A percentile compares a stretch with the other conserved stretches of the same genome.
These are phyloP conservation scores for Plasmodium gonderi DNA, from an alignment of 169 alveolate genomes.

Conservation along the genomic window DNA sequence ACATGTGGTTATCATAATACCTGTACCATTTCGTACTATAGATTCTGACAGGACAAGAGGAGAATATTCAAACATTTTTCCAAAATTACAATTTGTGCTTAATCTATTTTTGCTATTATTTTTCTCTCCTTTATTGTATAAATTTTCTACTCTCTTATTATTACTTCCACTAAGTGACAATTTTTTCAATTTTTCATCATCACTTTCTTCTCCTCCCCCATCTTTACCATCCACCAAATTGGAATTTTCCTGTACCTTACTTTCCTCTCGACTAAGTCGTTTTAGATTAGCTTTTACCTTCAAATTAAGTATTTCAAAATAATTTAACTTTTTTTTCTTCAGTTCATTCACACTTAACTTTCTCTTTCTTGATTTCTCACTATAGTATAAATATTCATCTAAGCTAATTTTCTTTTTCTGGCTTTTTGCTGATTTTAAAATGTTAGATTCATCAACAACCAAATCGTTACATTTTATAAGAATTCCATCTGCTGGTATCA, in stretches of 20 bases:
- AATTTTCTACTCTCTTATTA: not conserved
- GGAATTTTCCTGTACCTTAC: not conserved
- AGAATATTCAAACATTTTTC: slow-evolving; percentile 9
- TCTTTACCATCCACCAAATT: not conserved
- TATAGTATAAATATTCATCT: slow-evolving; percentile 47
- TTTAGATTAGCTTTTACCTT: slow-evolving; percentile 6
- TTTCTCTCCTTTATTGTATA: not conserved
- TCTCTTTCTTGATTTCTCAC: slow-evolving; percentile 11
- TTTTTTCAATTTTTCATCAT: not conserved
- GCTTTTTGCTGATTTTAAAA: slow-evolving; percentile 9
- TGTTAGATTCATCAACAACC: slow-evolving; percentile 54
- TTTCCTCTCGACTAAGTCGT: not conserved
- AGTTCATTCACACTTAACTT: slow-evolving; percentile 20
- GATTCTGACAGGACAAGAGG: slow-evolving; percentile 52
- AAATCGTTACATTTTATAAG: slow-evolving; percentile 26
- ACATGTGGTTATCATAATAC: slow-evolving; percentile 53
- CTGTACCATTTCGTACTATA: slow-evolving; percentile 9
- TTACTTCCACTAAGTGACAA: not conserved
- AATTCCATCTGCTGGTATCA: slow-evolving; percentile 67
- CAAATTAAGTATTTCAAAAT: slow-evolving; percentile 33
- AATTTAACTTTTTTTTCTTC: slow-evolving; percentile 21
- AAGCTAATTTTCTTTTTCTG: slow-evolving; percentile 32
- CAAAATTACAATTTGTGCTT: not conserved
- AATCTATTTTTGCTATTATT: not conserved
- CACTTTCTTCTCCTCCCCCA: not conserved